Evolutionary conservation across 2,329 filamentous ascomycete species (phyloP).

Genomic region (Fusarium luffae): DNA sequence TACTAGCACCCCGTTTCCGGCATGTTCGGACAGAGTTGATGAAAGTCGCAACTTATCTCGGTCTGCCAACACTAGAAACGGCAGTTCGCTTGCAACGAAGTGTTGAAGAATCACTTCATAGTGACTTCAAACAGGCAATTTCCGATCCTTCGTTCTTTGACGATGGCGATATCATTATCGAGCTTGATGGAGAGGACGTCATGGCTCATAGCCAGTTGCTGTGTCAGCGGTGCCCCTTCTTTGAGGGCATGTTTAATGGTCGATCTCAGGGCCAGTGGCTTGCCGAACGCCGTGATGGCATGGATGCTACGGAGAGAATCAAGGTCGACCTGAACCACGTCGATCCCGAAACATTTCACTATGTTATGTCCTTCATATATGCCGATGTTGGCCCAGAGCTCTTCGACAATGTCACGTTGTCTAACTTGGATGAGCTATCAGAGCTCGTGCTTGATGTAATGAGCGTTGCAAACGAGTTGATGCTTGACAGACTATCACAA

Average conservation of each 20-base stretch:
- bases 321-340: conserved; percentile 87
- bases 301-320: conserved; percentile 58
- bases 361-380: conserved; percentile 85
- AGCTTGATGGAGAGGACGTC: conserved; percentile 79
- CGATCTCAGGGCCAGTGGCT: conserved; percentile 88
- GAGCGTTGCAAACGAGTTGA: conserved; percentile 89
- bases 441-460: conserved; percentile 93
- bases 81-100: conserved; percentile 80
- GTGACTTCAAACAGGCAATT: conserved; percentile 77
- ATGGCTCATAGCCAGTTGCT: conserved; percentile 81
- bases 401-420: conserved; percentile 79
- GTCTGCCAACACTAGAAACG: conserved; percentile 77
- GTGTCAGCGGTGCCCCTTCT: conserved; percentile 90
- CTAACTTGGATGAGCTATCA: conserved; percentile 83
- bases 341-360: conserved; percentile 75
- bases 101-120: conserved; percentile 70
- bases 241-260: conserved; percentile 89
- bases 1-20: conserved; percentile 77
- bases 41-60: conserved; percentile 79
- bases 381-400: conserved; percentile 82
- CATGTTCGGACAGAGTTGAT: conserved; percentile 88
- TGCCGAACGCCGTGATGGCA: conserved; percentile 68
- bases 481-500: conserved; percentile 91
- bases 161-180: conserved; percentile 81
- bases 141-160: conserved; percentile 77